Percentiles rank a stretch among this genome's conserved stretches.
These are phyloP conservation scores for Suhomyces bolitotheri DNA, from an alignment of 1,139 yeast species.

Conservation along the genomic window DNA sequence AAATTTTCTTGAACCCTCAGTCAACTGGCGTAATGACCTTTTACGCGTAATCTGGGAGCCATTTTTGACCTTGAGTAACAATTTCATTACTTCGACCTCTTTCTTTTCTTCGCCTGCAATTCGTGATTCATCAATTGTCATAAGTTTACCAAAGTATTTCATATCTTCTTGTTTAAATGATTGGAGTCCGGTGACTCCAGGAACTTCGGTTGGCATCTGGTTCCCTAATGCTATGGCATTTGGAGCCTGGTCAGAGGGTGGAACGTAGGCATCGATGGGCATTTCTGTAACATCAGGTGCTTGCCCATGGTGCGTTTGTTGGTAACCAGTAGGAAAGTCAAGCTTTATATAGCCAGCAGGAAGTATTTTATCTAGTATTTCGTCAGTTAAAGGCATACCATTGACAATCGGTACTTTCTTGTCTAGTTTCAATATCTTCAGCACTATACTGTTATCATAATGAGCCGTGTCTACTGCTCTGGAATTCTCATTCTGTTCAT, in stretches of 20 bases:
- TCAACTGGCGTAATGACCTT: slow-evolving; percentile 64
- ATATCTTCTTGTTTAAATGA: slow-evolving; percentile 72
- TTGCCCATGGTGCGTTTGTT: slow-evolving; percentile 28
- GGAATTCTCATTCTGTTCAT: slow-evolving; percentile 15
- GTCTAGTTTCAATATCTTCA: slow-evolving; percentile 11
- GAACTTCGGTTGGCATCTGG: slow-evolving; percentile 53
- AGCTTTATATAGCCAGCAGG: slow-evolving; percentile 56
- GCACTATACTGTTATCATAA: slow-evolving; percentile 6
- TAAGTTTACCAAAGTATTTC: slow-evolving; percentile 67
- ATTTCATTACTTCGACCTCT: slow-evolving; percentile 62
- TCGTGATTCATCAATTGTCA: slow-evolving; percentile 38
- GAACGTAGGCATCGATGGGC: slow-evolving; percentile 26
- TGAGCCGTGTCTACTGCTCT: slow-evolving; percentile 9
- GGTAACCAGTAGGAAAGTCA: slow-evolving; percentile 49
- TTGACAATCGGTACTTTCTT: slow-evolving; percentile 41
- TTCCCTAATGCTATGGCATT: slow-evolving; percentile 29
- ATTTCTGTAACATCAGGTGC: slow-evolving; percentile 38
- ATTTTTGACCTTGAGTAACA: slow-evolving; percentile 72
- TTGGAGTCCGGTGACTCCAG: slow-evolving; percentile 59
- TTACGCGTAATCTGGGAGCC: slow-evolving; percentile 72
- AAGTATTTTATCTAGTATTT: slow-evolving; percentile 49
- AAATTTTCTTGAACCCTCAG: slow-evolving; percentile 61
- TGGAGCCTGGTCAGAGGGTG: slow-evolving; percentile 23
- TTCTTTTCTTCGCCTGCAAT: slow-evolving; percentile 51
- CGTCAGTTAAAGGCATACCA: slow-evolving; percentile 52